Evolutionary conservation across 441 rosid species (phyloP).

Genomic region (Populus hybrid): DNA sequence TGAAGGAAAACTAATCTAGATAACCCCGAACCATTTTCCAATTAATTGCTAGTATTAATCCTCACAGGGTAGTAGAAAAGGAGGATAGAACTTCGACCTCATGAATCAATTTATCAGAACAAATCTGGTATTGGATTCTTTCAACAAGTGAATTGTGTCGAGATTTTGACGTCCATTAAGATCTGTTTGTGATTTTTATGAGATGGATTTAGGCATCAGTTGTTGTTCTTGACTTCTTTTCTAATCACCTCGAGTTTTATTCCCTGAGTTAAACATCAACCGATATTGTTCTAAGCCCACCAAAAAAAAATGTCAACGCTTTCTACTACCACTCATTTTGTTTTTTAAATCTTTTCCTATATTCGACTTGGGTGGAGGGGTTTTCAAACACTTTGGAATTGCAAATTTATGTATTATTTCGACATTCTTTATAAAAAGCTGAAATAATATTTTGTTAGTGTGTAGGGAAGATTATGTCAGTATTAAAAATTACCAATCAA

Average conservation of each 20-base stretch:
- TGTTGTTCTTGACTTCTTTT: background rate
- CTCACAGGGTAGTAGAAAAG: background rate
- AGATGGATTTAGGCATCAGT: background rate
- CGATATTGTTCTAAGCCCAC: conserved; percentile 4
- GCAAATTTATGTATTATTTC: too few species aligned
- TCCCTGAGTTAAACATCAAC: background rate
- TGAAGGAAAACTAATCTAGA: background rate
- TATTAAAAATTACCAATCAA: too few species aligned
- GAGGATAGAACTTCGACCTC: background rate
- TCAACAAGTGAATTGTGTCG: background rate
- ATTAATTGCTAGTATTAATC: too few species aligned
- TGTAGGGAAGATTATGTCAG: too few species aligned
- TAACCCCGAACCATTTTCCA: background rate
- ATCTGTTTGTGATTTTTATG: background rate
- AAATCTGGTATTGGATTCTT: background rate
- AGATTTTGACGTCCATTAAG: background rate
- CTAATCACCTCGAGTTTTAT: background rate
- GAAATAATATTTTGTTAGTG: too few species aligned
- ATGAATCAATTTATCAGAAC: background rate
- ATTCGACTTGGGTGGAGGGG: background rate
- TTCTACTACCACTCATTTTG: background rate
- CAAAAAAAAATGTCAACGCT: conserved; percentile 4
- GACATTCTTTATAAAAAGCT: too few species aligned
- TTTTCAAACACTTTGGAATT: conserved; percentile 8
- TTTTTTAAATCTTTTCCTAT: conserved; percentile 9